Evolutionary conservation across 345 rosid genomes (phyloP), one percentile per base, ranked within the genome.

Genomic region (Salix purpurea): DNA sequence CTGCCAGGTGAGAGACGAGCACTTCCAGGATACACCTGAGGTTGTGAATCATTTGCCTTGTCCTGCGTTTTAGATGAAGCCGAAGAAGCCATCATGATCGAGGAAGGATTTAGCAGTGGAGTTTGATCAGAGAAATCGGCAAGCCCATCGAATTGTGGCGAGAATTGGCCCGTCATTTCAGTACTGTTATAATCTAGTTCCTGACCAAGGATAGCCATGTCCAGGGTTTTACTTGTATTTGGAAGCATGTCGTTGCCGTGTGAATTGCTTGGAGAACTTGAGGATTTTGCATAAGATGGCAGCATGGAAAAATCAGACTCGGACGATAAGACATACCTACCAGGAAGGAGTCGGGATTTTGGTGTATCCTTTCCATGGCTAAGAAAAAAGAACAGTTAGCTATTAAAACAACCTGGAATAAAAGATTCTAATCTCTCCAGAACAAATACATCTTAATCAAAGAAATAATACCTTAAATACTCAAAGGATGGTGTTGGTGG

Each of bases 401-500:
- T 76, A 73, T 39, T 72, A 23, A 67, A 7, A 69, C 11, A 70
- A 30, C 44, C 71, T 16, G 19, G 44, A 23, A 28, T 32, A 44
- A 19, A 60, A 69, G 21, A 30, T 21, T 56, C 46, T 42, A 15
- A 21, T 68, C 61, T 34, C 24, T 65, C 23, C 2, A 58, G 62
- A 23, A 23, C 40, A 67, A 32, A 78, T 58, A 62, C 42, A 71
- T n/a, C 46, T 58, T 65, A 72, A 70, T 50, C 52, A 37, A 26
- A 56, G 60, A 69, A 66, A 34, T 67, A 79, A 74, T 81, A 89
- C 92, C 83, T 82, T 46, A 88, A 83, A 74, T 66, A 80, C 44
- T 84, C 83, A 68, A 87, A 73, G 74, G 86, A 81, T 65, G 94
- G 90, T 15, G 92, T 87, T 62, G 73, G n/a, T 34, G 88, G 91